A percentile compares a stretch with the other conserved stretches of the same genome.
Conservation (phyloP, 2,329 filamentous ascomycete species). For the Cladosporium oxysporum region DNA sequence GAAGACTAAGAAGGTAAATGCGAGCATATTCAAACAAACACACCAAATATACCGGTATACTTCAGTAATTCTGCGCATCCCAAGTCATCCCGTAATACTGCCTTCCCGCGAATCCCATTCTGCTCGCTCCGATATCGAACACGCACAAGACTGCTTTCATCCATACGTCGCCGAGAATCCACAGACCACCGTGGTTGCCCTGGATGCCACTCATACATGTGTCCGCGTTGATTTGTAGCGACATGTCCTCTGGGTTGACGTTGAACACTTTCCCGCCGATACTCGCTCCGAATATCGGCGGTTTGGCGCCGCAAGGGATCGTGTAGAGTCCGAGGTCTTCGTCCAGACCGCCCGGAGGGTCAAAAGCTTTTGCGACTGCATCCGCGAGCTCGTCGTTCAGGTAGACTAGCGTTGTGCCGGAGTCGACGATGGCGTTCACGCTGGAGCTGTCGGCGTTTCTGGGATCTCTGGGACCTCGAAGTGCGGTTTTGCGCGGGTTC, state of each 20-base stretch:
- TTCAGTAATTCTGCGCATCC: background rate
- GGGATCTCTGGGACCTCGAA: constrained; percentile 13
- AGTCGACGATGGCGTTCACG: constrained; percentile 48
- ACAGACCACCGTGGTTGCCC: constrained; percentile 35
- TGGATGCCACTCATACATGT: constrained; percentile 40
- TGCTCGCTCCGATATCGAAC: constrained; percentile 51
- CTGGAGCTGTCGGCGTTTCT: constrained; percentile 37
- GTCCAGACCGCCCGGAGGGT: constrained; percentile 40
- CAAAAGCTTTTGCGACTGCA: constrained; percentile 45
- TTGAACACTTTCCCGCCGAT: constrained; percentile 41
- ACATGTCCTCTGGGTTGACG: constrained; percentile 34
- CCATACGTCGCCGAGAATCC: constrained; percentile 51
- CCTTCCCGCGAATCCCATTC: constrained; percentile 50
- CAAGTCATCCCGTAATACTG: constrained; percentile 27
- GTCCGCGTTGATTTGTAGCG: constrained; percentile 26
- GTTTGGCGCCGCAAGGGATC: constrained; percentile 45
- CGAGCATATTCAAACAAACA: background rate
- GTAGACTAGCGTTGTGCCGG: constrained; percentile 46
- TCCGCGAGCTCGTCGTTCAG: constrained; percentile 41
- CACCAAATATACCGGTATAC: background rate
- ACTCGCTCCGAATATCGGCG: constrained; percentile 45
- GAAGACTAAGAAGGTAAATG: background rate
- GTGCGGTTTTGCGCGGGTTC: constrained; percentile 17
- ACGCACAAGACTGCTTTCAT: constrained; percentile 54
- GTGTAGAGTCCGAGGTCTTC: constrained; percentile 11